Evolutionary conservation across 2,329 filamentous ascomycete species (phyloP).

Genomic region (Acephala macrosclerotiorum): DNA sequence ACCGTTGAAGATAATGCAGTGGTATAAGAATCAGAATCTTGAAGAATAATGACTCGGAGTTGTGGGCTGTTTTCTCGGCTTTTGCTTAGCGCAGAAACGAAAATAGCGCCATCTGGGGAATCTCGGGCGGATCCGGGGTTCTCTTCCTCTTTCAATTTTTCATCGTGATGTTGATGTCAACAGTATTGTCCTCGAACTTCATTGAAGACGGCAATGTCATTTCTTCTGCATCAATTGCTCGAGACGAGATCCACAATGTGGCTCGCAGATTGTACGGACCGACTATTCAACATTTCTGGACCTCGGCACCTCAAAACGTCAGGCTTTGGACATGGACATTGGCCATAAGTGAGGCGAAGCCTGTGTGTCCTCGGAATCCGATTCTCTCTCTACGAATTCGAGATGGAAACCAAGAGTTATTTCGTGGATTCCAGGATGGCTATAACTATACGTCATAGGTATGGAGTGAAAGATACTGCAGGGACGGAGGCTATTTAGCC

Average conservation of each 20-base stretch:
- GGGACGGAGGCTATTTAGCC: slow-evolving; percentile 10
- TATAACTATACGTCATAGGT: neutral
- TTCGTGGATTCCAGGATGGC: neutral
- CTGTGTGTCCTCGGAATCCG: no score
- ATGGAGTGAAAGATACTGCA: neutral
- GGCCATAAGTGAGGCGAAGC: no score
- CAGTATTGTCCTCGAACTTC: no score
- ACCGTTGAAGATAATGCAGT: neutral
- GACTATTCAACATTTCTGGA: no score
- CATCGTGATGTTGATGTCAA: neutral
- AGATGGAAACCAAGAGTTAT: no score
- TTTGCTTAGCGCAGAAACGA: neutral
- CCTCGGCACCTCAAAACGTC: no score
- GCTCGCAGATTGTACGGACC: no score
- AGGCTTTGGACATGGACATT: no score
- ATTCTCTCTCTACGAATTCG: no score
- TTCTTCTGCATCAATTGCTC: neutral
- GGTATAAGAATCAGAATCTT: neutral
- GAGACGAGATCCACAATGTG: no score
- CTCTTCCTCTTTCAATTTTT: neutral
- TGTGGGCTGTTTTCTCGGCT: slow-evolving; percentile 4
- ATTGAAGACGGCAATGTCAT: neutral
- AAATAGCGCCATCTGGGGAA: slow-evolving; percentile 4
- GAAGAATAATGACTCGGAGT: slow-evolving; percentile 1
- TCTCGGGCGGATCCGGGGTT: slow-evolving; percentile 6